Base-by-base conservation (phyloP, 495 filamentous ascomycete genomes). In the Aspergillus saccharolyticus region DNA sequence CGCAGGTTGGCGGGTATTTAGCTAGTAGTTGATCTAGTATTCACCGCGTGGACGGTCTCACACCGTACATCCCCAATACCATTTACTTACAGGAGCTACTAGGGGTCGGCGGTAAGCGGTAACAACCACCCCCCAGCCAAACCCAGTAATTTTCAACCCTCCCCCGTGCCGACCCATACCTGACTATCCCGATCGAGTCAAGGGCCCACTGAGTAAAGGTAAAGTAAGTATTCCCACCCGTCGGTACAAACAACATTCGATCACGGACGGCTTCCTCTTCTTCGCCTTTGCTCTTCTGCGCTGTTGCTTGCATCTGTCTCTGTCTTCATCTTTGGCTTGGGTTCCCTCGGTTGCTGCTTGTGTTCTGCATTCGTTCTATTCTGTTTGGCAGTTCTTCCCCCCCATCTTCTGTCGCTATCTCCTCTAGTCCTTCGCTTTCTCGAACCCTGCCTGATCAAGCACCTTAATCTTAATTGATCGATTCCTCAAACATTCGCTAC, bases 401-500 rank as follows among this genome's bases (percentile, higher is more conserved):
- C n/a, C n/a, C n/a, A n/a, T n/a, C n/a, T n/a, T 39, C 33, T 39
- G 33, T 39, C 33, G 33, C 33, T 39, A 39, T 39, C 33, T 39
- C 44, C 49, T 55, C 10, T 21, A 39, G 53, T 45, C 46, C 15
- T 25, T 62, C 45, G 39, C 50, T 42, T 55, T 53, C 42, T 46
- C 24, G 39, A 28, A 22, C 33, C 33, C 12, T 12, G 6, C 33
- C 33, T 12, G 2, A 5, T 15, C 33, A 12, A 39, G 12, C 33
- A 39, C 2, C 14, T 12, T 57, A 54, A 50, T 47, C 16, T 19
- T 53, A 30, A 39, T 39, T 12, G 33, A 39, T 39, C 33, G 33
- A 39, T 39, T 10, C 33, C 12, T 15, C 33, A 52, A 47, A 54
- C 59, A 56, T 55, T 57, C 55, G 59, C 43, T 61, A 24, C 22